A percentile compares a stretch with the other conserved stretches of the same genome.
phyloP scores from a whole-genome alignment of 768 basidiomycete species.

The Termitomyces sp. region DNA sequence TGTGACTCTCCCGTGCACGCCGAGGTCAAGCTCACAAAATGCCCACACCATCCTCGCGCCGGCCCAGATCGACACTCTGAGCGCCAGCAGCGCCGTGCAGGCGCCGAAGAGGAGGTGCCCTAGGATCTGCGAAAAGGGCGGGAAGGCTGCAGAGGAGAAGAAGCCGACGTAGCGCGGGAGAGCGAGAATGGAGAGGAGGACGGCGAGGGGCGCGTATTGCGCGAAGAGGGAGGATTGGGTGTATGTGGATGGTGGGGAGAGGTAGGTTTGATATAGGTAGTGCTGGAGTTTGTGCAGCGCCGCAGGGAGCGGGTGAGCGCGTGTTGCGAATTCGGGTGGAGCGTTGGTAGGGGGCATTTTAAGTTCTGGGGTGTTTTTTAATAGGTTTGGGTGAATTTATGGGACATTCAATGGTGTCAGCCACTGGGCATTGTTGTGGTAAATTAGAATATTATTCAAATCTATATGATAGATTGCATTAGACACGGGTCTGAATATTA shows the following conservation, averaged over 20 bases:
- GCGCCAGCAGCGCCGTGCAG: background rate
- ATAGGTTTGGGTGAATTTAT: background rate
- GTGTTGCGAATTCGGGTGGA: background rate
- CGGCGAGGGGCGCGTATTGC: constrained; percentile 8
- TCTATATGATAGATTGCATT: background rate
- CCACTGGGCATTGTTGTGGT: background rate
- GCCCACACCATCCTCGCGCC: constrained; percentile 3
- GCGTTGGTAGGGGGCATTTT: background rate
- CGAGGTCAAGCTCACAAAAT: constrained; percentile 13
- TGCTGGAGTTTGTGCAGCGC: constrained; percentile 8
- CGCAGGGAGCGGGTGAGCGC: background rate
- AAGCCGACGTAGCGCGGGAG: constrained; percentile 5
- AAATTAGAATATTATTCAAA: background rate
- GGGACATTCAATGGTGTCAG: background rate
- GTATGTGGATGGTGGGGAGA: background rate
- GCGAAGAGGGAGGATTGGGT: constrained; percentile 8
- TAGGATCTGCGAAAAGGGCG: background rate
- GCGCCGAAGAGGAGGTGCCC: background rate
- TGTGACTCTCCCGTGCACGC: background rate
- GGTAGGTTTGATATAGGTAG: background rate
- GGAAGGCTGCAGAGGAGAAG: background rate
- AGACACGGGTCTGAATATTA: constrained; percentile 12
- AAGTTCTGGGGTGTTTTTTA: background rate
- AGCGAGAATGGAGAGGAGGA: constrained; percentile 7
- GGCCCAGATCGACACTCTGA: constrained; percentile 7